phyloP scores from a whole-genome alignment of 139 green algal species.

The Tetraselmis chui region DNA sequence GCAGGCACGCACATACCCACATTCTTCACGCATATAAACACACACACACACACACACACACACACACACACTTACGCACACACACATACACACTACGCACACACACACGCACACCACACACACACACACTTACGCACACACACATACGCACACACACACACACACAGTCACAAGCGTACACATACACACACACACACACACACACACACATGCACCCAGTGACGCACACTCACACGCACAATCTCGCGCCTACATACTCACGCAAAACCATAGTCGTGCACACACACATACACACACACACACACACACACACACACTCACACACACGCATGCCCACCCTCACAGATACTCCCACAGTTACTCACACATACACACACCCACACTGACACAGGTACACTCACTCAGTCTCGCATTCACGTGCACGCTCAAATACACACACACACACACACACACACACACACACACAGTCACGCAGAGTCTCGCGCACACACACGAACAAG shows the following conservation, averaged over 20 bases:
- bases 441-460: neutral
- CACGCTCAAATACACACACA: too few species aligned
- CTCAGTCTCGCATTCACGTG: too few species aligned
- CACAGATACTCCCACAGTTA: too few species aligned
- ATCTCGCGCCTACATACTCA: too few species aligned
- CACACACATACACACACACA: neutral
- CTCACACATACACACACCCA: too few species aligned
- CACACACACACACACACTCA: too few species aligned
- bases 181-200: neutral
- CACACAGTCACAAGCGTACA: too few species aligned
- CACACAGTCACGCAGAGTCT: neutral
- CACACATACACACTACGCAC: neutral
- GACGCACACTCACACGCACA: neutral
- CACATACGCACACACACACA: too few species aligned
- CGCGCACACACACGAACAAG: neutral
- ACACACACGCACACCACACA: neutral
- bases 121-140: too few species aligned
- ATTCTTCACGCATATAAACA: neutral
- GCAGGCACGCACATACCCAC: neutral
- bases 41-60: neutral
- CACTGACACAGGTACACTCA: too few species aligned
- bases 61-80: neutral
- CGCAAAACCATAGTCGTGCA: neutral
- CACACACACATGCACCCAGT: neutral
- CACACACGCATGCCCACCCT: too few species aligned